Evolutionary conservation across 2,329 filamentous ascomycete genomes (phyloP).

Genomic region (Talaromyces atroroseus): DNA sequence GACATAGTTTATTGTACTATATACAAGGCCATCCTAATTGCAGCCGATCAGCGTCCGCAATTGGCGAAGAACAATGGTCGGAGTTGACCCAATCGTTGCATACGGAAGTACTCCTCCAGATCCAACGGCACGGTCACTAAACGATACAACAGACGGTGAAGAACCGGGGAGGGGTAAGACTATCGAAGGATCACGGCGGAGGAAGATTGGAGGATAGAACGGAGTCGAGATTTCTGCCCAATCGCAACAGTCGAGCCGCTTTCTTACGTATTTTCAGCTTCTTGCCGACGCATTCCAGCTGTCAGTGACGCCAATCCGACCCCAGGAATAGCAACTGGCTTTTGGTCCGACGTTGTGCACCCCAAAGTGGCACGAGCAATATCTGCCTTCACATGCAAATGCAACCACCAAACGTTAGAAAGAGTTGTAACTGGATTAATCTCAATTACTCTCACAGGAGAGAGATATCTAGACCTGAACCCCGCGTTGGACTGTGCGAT

Average conservation of each 20-base stretch:
- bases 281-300: neutral
- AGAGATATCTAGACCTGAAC: no score
- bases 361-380: no score
- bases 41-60: conserved; percentile 3
- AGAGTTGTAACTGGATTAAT: no score
- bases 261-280: neutral
- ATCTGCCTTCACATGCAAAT: neutral
- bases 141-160: neutral
- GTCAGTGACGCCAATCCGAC: neutral
- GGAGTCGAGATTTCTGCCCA: neutral
- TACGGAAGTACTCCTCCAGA: neutral
- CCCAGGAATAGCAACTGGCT: neutral
- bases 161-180: neutral
- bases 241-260: neutral
- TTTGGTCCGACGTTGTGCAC: neutral
- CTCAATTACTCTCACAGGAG: no score
- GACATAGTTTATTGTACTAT: neutral
- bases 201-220: neutral
- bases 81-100: neutral
- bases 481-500: no score
- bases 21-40: neutral
- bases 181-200: neutral
- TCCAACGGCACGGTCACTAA: neutral
- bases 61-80: neutral
- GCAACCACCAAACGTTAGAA: no score